A percentile compares a stretch with the other conserved stretches of the same genome.
phyloP scores from a whole-genome alignment of 2,329 filamentous ascomycete genomes.

The Hymenoscyphus scutula region DNA sequence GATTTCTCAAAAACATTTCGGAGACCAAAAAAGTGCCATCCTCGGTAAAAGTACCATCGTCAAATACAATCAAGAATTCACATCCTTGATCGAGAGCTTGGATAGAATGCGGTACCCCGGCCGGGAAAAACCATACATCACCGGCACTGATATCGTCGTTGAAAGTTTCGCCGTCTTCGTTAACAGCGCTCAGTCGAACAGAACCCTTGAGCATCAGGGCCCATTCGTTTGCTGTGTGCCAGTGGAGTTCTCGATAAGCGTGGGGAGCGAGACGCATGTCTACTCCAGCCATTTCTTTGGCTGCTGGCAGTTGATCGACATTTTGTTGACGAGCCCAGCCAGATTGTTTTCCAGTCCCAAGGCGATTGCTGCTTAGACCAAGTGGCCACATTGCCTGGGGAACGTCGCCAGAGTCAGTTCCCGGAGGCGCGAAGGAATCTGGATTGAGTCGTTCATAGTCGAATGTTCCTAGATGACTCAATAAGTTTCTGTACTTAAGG shows the following conservation, averaged over 20 bases:
- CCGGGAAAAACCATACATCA: conserved; percentile 49
- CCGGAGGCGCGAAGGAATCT: conserved; percentile 53
- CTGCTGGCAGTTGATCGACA: conserved; percentile 45
- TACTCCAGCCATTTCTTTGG: conserved; percentile 53
- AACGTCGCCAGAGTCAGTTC: conserved; percentile 49
- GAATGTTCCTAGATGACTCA: conserved; percentile 38
- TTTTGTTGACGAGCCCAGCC: conserved; percentile 61
- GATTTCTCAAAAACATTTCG: conserved; percentile 28
- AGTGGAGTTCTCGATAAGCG: conserved; percentile 63
- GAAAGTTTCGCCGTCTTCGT: conserved; percentile 49
- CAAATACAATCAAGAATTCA: conserved; percentile 61
- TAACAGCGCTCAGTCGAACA: conserved; percentile 50
- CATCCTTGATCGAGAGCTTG: conserved; percentile 53
- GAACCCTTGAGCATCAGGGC: conserved; percentile 52
- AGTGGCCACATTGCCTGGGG: conserved; percentile 53
- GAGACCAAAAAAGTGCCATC: conserved; percentile 55
- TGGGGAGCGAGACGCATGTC: conserved; percentile 57
- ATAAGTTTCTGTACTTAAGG: neutral
- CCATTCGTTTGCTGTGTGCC: conserved; percentile 56
- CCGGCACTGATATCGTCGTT: conserved; percentile 49
- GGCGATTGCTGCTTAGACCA: conserved; percentile 49
- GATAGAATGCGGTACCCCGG: conserved; percentile 50
- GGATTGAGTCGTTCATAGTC: conserved; percentile 53
- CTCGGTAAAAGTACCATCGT: conserved; percentile 57
- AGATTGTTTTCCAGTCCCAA: conserved; percentile 36